Percentiles rank a stretch among this genome's conserved stretches.
Conservation (phyloP, 2,329 filamentous ascomycete genomes). For the Colletotrichum orbiculare region DNA sequence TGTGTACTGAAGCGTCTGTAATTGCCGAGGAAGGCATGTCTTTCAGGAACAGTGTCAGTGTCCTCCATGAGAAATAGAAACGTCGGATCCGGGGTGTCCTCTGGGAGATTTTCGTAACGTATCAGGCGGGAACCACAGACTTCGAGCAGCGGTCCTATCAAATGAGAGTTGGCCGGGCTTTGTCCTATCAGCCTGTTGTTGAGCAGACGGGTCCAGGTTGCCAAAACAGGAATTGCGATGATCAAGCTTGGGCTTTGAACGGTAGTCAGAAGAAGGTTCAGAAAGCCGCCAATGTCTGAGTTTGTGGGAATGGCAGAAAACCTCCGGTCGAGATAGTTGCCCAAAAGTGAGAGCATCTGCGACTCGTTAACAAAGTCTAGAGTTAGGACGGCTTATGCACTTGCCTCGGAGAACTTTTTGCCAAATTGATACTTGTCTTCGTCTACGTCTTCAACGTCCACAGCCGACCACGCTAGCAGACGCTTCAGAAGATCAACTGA, state of each 20-base stretch:
- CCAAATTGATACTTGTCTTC: conserved; percentile 91
- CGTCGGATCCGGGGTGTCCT: conserved; percentile 83
- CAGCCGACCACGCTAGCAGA: conserved; percentile 82
- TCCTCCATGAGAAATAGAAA: conserved; percentile 89
- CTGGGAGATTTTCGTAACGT: conserved; percentile 86
- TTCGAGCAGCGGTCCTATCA: conserved; percentile 82
- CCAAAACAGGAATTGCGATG: conserved; percentile 91
- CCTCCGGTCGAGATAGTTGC: conserved; percentile 84
- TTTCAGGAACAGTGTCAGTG: conserved; percentile 92
- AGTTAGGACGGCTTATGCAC: conserved; percentile 33
- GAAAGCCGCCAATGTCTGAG: conserved; percentile 76
- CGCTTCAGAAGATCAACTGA: conserved; percentile 78
- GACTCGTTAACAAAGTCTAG: neutral
- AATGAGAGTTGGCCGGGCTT: conserved; percentile 69
- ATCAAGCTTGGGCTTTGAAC: conserved; percentile 88
- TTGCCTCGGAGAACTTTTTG: conserved; percentile 93
- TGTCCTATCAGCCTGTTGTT: conserved; percentile 75
- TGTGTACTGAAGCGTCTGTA: conserved; percentile 91
- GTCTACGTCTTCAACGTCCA: conserved; percentile 85
- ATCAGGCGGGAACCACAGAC: conserved; percentile 86
- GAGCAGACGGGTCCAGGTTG: conserved; percentile 88
- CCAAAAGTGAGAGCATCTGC: conserved; percentile 86
- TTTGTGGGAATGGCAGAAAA: conserved; percentile 72
- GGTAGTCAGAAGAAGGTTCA: conserved; percentile 82
- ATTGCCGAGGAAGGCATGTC: conserved; percentile 94